Conservation (phyloP, 257 asterid genomes). For the Eucommia ulmoides region DNA sequence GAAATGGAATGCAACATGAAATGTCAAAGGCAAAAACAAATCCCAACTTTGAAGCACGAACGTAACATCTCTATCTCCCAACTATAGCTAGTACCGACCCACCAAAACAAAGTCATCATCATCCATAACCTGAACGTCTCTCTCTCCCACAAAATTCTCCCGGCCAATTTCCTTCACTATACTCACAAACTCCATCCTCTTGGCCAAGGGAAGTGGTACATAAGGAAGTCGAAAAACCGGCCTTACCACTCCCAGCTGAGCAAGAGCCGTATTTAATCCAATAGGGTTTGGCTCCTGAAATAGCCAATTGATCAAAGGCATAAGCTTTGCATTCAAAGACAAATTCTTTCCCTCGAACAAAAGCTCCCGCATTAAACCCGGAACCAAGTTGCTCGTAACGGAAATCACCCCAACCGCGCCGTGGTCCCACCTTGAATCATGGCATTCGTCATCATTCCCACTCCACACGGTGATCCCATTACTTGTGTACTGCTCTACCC, state of each 20-base stretch:
- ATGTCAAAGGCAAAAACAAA: neutral
- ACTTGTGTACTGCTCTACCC: constrained; percentile 49
- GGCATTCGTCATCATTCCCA: constrained; percentile 79
- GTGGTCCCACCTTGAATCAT: constrained; percentile 68
- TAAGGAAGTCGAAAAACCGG: constrained; percentile 75
- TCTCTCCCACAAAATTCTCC: constrained; percentile 65
- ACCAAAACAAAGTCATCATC: constrained; percentile 67
- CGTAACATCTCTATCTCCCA: no score
- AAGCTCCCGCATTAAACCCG: constrained; percentile 57
- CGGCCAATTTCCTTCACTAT: constrained; percentile 66
- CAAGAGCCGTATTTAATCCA: constrained; percentile 67
- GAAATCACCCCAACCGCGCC: constrained; percentile 75
- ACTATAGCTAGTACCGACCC: constrained; percentile 58
- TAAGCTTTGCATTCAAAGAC: constrained; percentile 36
- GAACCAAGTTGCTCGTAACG: constrained; percentile 75
- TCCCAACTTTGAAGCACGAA: neutral
- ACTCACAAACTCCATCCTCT: constrained; percentile 72
- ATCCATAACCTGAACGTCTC: constrained; percentile 47
- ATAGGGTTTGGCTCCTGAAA: constrained; percentile 70
- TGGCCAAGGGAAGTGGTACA: constrained; percentile 52
- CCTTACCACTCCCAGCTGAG: constrained; percentile 85
- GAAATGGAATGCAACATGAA: no score
- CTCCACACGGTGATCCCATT: constrained; percentile 69
- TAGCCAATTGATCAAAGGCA: constrained; percentile 60
- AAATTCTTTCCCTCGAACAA: constrained; percentile 61